A percentile compares a stretch with the other conserved stretches of the same genome.
These are phyloP conservation scores for Usnea hakonensis DNA, from an alignment of 495 filamentous ascomycete genomes.

Conservation along the genomic window DNA sequence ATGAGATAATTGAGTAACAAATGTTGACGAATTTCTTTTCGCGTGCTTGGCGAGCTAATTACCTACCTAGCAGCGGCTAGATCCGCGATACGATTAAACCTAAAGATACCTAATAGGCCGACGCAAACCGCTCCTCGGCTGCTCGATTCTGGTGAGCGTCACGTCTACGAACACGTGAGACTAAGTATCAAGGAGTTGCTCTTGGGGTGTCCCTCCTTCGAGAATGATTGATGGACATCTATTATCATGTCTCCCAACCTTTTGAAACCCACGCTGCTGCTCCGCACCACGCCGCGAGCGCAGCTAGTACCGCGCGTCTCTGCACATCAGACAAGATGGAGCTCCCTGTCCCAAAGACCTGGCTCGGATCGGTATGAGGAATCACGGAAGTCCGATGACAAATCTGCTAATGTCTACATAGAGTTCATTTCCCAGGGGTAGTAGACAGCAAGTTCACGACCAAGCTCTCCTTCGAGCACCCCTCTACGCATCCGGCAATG, in stretches of 20 bases:
- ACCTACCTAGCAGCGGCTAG: no score
- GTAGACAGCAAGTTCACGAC: constrained; percentile 87
- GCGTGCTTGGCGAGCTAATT: no score
- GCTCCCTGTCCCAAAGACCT: constrained; percentile 58
- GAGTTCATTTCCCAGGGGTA: constrained; percentile 90
- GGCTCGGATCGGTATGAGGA: constrained; percentile 52
- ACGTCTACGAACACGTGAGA: neutral
- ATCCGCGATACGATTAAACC: no score
- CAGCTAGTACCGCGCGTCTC: neutral
- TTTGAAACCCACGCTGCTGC: neutral
- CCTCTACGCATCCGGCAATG: constrained; percentile 58
- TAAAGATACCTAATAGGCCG: no score
- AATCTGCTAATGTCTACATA: constrained; percentile 23
- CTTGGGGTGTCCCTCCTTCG: no score
- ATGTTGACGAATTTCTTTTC: no score
- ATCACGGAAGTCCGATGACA: neutral
- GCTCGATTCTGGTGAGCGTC: neutral
- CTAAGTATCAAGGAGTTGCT: neutral
- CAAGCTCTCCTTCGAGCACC: constrained; percentile 64
- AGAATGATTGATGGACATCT: constrained; percentile 14
- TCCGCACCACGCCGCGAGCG: neutral
- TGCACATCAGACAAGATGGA: constrained; percentile 36
- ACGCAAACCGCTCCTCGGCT: neutral
- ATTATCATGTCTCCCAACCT: constrained; percentile 11
- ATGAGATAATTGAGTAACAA: no score